Evolutionary conservation across 768 basidiomycete species (phyloP), one percentile per base, ranked within the genome.

Genomic region (Russula ochroleuca): DNA sequence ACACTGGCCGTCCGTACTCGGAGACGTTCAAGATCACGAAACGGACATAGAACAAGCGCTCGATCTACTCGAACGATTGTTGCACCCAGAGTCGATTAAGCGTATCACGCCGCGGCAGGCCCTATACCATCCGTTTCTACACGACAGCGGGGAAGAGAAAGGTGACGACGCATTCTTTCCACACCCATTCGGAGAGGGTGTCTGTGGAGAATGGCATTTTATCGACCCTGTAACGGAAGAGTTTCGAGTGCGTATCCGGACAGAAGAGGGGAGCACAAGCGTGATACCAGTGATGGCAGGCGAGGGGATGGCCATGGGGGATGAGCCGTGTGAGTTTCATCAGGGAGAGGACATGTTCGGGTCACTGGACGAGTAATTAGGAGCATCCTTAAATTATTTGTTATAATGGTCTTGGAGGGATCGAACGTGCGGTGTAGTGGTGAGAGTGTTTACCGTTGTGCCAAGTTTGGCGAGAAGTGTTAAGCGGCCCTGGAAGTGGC

Each of bases 111-210:
- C 95, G 3, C 79, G 80, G 19, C 78, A 82, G 8, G 92, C 88
- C 19, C 79, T 98, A 51, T 81, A 82, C 62, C 94, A 98, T 70
- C 80, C 83, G 0, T 98, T 97, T 75, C 78, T 98, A 53, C 67
- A 74, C 0, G 79, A 77, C 21, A 78, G 75, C 35, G 69, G 68
- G 3, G 80, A 79, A 37, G 86, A 88, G 61, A 84, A 85, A 56
- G 81, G 80, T 57, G 87, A 91, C 58, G 87, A 90, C 62, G 84
- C 81, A 61, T 81, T 81, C 67, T 83, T 85, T 59, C 90, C 91
- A 8, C 87, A 88, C 70, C 83, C 81, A 25, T 82, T 80, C 59
- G 87, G 86, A 2, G 77, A 83, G 67, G 92, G 90, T 1, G 77
- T 83, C 5, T 94, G 92, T 70, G 78, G 77, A 33, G 74, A 80